Percentiles rank a stretch among this genome's conserved stretches.
Evolutionary conservation across 169 alveolate genomes (phyloP).

Genomic region (Eimeria maxima): DNA sequence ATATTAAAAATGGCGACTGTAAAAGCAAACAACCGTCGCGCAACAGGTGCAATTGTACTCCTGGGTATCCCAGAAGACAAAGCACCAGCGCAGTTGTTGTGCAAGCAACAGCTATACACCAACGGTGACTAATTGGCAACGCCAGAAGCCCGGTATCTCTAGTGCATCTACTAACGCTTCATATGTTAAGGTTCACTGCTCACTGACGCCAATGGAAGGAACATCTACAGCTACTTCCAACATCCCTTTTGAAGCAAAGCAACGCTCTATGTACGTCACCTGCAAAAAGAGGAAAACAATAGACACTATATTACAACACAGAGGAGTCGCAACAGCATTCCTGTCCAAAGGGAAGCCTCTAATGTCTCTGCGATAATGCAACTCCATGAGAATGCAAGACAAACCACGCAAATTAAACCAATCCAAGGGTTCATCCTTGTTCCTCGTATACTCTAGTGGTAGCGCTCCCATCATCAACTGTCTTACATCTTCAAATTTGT

Average conservation of each 20-base stretch:
- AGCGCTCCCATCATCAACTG: background rate
- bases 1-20: slow-evolving; percentile 91
- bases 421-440: background rate
- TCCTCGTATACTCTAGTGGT: too few relatives aligned
- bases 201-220: slow-evolving; percentile 90
- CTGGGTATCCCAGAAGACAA: background rate
- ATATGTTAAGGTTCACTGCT: background rate
- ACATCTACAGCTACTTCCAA: slow-evolving; percentile 92
- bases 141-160: background rate
- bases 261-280: slow-evolving; percentile 92
- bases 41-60: background rate
- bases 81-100: background rate
- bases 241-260: slow-evolving; percentile 93
- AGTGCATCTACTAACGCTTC: background rate
- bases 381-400: background rate
- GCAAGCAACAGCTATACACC: background rate
- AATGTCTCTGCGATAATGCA: background rate
- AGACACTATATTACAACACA: background rate
- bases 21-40: background rate
- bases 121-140: background rate
- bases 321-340: background rate
- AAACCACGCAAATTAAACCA: background rate
- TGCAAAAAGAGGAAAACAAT: background rate
- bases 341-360: background rate
- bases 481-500: slow-evolving; percentile 89